These are phyloP conservation scores for Arbutus unedo DNA, from an alignment of 148 eudicot species.

Conservation along the genomic window DNA sequence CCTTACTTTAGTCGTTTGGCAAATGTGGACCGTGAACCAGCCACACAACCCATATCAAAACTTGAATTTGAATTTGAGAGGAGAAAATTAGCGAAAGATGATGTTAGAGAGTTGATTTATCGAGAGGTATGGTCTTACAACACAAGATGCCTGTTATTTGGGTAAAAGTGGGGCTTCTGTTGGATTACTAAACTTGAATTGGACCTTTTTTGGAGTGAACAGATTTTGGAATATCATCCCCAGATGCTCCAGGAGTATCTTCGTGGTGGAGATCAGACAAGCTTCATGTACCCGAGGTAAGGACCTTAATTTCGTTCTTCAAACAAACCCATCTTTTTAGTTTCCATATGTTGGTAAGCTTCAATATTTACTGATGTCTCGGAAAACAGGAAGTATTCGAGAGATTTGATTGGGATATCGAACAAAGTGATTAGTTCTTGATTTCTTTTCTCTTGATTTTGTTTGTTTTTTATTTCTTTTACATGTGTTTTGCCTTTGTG, in stretches of 20 bases:
- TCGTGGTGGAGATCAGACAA: slow-evolving; percentile 64
- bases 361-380: not conserved
- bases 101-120: slow-evolving; percentile 64
- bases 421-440: not conserved
- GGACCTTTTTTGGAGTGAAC: slow-evolving; percentile 22
- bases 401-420: not conserved
- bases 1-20: slow-evolving; percentile 61
- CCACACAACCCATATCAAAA: slow-evolving; percentile 59
- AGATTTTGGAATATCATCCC: slow-evolving; percentile 76
- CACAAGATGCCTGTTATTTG: not conserved
- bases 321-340: not conserved
- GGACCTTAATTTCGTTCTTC: not conserved
- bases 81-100: slow-evolving; percentile 53
- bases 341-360: not conserved
- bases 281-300: slow-evolving; percentile 82
- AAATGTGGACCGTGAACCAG: slow-evolving; percentile 49
- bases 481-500: not conserved
- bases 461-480: not conserved
- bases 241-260: slow-evolving; percentile 72
- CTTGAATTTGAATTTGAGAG: slow-evolving; percentile 68
- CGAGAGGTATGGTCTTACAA: slow-evolving; percentile 44
- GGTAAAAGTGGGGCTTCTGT: slow-evolving; percentile 6
- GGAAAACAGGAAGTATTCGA: not conserved
- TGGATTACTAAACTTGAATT: slow-evolving; percentile 10
- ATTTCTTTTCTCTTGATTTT: not conserved